Base-by-base conservation (phyloP, 441 rosid species). In the Jatropha podagrica region DNA sequence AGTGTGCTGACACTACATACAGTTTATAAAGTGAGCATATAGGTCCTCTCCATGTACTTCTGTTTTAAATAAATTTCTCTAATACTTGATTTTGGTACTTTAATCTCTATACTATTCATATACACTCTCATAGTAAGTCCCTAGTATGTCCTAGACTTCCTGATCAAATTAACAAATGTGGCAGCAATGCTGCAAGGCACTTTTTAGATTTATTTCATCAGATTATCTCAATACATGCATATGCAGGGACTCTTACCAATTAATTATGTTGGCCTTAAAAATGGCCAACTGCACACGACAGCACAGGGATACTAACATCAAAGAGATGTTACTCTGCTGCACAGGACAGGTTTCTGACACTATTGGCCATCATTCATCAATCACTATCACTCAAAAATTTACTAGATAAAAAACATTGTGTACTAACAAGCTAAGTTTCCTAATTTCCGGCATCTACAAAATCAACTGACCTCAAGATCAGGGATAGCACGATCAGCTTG, bases 401-500 rank as follows among this genome's bases (percentile, higher is more conserved):
- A 20, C 55, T 9, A 70, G 11, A 38, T 12, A 1, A 6, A 55
- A 41, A 38, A 23, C 32, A 61, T 46, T 12, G 46, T 7, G 20
- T 58, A 5, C 23, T 20, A 59, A 17, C 52, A 23, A 71, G 15
- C 74, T 23, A 79, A 58, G 17, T 26, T 41, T 41, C 56, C 17
- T 23, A 56, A 59, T 18, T 64, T 48, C 38, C n/a, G 42, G 68
- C 54, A 4, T 63, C 62, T 41, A 65, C 1, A 69, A 63, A n/a
- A 42, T 48, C 49, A 64, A 81, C 90, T 71, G 40, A 96, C 99
- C 99, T 91, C 89, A 70, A 96, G 91, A 82, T 86, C 94, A 77
- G 99, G 99, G 67, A 96, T 88, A 56, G 95, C 87, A 76, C 90
- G 97, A 75, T 96, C 98, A 54, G 98, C 96, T 87, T 96, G 99